Evolutionary conservation across 1,284 basidiomycete genomes (phyloP).

Genomic region (Singerocomus inundabilis): DNA sequence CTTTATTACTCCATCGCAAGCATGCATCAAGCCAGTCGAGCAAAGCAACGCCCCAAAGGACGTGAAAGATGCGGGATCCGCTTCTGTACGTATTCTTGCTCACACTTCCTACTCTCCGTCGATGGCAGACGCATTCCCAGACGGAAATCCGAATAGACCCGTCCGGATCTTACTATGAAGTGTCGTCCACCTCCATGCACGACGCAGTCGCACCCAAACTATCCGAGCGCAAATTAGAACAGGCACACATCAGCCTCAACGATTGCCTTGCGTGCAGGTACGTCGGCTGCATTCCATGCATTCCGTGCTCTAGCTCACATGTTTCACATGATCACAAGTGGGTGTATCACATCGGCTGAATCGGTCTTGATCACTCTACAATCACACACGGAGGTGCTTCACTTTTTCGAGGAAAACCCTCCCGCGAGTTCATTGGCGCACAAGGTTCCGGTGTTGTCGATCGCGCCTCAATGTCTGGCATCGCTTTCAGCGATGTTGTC

Average conservation of each 20-base stretch:
- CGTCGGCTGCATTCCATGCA: constrained; percentile 22
- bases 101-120: neutral
- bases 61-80: constrained; percentile 50
- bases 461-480: constrained; percentile 91
- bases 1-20: constrained; percentile 96
- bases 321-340: constrained; percentile 63
- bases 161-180: constrained; percentile 78
- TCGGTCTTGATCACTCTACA: constrained; percentile 97
- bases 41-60: constrained; percentile 50
- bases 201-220: constrained; percentile 23
- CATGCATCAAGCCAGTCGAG: constrained; percentile 96
- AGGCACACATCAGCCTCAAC: constrained; percentile 93
- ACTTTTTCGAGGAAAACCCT: constrained; percentile 64
- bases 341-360: constrained; percentile 98
- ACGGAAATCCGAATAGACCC: constrained; percentile 90
- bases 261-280: constrained; percentile 93
- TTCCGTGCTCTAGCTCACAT: constrained; percentile 6
- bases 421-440: constrained; percentile 38
- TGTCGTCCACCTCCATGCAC: constrained; percentile 36
- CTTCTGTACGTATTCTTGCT: constrained; percentile 46
- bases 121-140: constrained; percentile 36
- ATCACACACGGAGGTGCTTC: constrained; percentile 89
- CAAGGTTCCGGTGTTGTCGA: constrained; percentile 76
- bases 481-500: constrained; percentile 78
- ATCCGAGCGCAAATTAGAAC: constrained; percentile 65